Evolutionary conservation across 202 grass and related monocot genomes (phyloP), one percentile per base, ranked within the genome.

Genomic region (Digitaria exilis): DNA sequence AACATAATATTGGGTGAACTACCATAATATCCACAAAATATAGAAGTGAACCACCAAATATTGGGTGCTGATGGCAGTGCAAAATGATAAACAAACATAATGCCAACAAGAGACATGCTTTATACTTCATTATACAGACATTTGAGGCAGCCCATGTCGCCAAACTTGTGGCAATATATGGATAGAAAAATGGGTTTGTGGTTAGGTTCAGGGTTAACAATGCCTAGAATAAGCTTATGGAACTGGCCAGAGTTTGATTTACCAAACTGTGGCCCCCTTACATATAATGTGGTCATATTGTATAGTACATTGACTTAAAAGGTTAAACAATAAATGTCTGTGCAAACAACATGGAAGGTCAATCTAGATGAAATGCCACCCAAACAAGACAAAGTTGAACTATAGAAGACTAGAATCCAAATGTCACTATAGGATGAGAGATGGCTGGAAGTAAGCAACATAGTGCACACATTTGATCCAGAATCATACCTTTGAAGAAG

Each of bases 401-500:
- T 52, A 6, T 21, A 21, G 19, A 58, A 10, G 48, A 51, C 50
- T 21, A 21, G 19, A 58, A 10, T 48, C 51, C 21, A 75, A 60
- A 44, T 83, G 19, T 78, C 14, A 9, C 56, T 78, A 18, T 32
- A 82, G 26, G 50, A 54, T 77, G 55, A 50, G 35, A n/a, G n/a
- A 72, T 8, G 35, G 71, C 52, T 32, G 46, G 11, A 77, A 61
- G 81, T 45, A 71, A 54, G 54, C n/a, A 58, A 44, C 16, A 32
- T 0, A 24, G 29, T 9, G 46, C 29, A 43, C 6, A 18, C 24
- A 35, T 54, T 49, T 84, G 26, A 75, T 75, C 37, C 14, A 67
- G 16, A 63, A 77, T 24, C 61, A 56, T 88, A 98, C 93, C 96
- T 89, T 77, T 87, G 55, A 96, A 92, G 78, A 96, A 90, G 45